A percentile compares a stretch with the other conserved stretches of the same genome.
Evolutionary conservation across 345 rosid species (phyloP).

Genomic region (Passiflora organensis): DNA sequence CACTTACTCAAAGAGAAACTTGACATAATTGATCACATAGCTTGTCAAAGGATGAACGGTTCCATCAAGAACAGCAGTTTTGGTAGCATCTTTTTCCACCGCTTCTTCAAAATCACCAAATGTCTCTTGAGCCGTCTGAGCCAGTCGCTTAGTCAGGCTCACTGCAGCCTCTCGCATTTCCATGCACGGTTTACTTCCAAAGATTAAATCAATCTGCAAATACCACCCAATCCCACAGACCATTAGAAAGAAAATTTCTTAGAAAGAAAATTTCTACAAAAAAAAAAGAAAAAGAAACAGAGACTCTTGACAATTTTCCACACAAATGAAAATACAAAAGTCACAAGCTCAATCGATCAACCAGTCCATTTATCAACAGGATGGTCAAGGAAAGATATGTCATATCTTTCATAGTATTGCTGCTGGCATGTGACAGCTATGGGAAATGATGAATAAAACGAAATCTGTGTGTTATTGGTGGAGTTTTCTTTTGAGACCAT

Average conservation of each 20-base stretch:
- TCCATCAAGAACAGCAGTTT: slow-evolving; percentile 91
- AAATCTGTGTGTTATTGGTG: too few species aligned
- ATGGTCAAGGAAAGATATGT: too few species aligned
- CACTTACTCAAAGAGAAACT: slow-evolving; percentile 91
- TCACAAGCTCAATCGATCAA: too few species aligned
- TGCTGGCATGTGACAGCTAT: too few species aligned
- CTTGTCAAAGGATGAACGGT: slow-evolving; percentile 97
- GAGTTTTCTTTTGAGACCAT: too few species aligned
- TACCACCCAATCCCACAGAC: slow-evolving; percentile 2
- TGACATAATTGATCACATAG: slow-evolving; percentile 93
- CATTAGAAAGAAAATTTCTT: not conserved
- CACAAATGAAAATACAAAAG: too few species aligned
- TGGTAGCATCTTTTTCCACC: slow-evolving; percentile 96
- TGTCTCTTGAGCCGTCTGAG: slow-evolving; percentile 91
- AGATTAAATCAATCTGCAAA: slow-evolving; percentile 54
- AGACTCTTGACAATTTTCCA: too few species aligned
- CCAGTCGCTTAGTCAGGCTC: slow-evolving; percentile 69
- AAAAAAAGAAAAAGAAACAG: not conserved
- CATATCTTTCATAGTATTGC: too few species aligned
- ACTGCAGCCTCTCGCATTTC: slow-evolving; percentile 82
- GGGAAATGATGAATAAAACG: too few species aligned
- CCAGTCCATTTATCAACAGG: too few species aligned
- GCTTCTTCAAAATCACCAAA: slow-evolving; percentile 96
- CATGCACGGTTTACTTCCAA: slow-evolving; percentile 55
- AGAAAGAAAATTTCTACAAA: not conserved